Base-by-base conservation (phyloP, 306 rosid genomes). In the Quercus cerris region DNA sequence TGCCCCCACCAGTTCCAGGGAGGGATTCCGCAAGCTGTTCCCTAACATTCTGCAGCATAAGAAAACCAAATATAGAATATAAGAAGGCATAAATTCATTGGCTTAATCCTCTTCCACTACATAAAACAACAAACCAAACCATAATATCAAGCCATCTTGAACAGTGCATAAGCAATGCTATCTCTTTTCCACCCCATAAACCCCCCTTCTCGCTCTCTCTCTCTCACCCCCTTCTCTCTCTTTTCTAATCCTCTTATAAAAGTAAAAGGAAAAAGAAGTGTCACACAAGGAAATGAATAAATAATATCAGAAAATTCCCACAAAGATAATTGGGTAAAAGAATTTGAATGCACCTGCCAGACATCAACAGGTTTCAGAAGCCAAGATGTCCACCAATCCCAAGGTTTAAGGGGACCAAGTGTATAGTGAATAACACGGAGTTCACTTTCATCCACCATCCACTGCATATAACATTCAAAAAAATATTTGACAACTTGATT, bases 331-430 rank as follows among this genome's bases (percentile, higher is more conserved):
- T 19, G 11, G 72, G 51, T 33, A 33, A 67, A 30, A 19, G 8
- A 9, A 67, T 28, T 17, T 67, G 52, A 67, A 67, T 46, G 52
- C 14, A 96, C 99, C 99, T 93, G 98, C 99, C 99, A 96, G 80
- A 93, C 95, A 91, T 93, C 99, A 62, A 96, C 99, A 27, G 98
- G 99, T 83, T 96, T 96, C 90, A 96, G 81, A 79, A 96, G 97
- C 99, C 99, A 96, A 74, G 99, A 91, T 38, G 99, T 96, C 99
- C 99, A 96, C 99, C 99, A 96, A 84, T 96, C 99, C 99, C 99
- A 96, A 82, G 99, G 99, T 87, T 96, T 96, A 77, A 96, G 97
- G 71, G 99, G 99, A 41, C 99, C 99, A 5, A 96, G 93, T 14
- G 99, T 96, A 80, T 96, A 96, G 85, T 96, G 99, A 80, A 96